Evolutionary conservation across 129 eudicot genomes (phyloP).

Genomic region (Heracleum sosnowskyi): DNA sequence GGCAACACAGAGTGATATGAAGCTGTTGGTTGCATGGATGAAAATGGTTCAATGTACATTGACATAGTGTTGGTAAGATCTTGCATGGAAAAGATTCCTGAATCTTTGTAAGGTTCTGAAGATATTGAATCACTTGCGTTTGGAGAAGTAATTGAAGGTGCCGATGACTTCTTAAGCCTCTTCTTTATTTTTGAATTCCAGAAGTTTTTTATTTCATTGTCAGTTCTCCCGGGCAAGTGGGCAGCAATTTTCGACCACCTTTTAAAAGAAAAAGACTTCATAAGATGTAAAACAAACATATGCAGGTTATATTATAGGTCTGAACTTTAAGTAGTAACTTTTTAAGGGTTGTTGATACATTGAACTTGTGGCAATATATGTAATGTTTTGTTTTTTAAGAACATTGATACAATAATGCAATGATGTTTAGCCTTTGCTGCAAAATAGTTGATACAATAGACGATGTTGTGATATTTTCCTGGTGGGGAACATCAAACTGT

Average conservation of each 20-base stretch:
- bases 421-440: too few relatives aligned
- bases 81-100: conserved; percentile 19
- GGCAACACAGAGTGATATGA: conserved; percentile 32
- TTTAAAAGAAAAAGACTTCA: not conserved
- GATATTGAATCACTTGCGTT: conserved; percentile 61
- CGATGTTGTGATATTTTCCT: too few relatives aligned
- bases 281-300: too few relatives aligned
- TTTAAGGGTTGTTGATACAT: too few relatives aligned
- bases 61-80: conserved; percentile 30
- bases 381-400: too few relatives aligned
- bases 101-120: conserved; percentile 26
- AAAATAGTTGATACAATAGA: too few relatives aligned
- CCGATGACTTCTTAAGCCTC: conserved; percentile 52
- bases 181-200: conserved; percentile 84
- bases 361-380: too few relatives aligned
- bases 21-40: conserved; percentile 38
- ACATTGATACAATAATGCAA: too few relatives aligned
- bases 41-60: conserved; percentile 46
- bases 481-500: too few relatives aligned
- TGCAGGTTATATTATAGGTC: too few relatives aligned
- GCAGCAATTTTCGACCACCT: conserved; percentile 96
- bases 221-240: conserved; percentile 81
- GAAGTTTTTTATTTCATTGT: conserved; percentile 73
- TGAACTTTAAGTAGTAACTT: too few relatives aligned
- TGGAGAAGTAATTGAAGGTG: conserved; percentile 24